Conservation (phyloP, 805 yeast species). For the Lipomyces yamanashiensis region DNA sequence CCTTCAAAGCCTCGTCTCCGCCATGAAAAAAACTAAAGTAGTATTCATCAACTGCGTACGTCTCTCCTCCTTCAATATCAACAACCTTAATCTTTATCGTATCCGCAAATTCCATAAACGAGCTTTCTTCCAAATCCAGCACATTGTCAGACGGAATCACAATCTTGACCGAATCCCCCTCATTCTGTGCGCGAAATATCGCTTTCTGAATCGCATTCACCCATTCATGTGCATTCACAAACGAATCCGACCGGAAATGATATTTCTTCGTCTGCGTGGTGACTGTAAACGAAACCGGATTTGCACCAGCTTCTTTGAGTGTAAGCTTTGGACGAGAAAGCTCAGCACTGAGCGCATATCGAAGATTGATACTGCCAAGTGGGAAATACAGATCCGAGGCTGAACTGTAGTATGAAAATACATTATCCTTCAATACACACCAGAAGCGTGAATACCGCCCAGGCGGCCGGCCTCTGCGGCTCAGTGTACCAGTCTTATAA, state of each 20-base stretch:
- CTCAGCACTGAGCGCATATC: constrained; percentile 65
- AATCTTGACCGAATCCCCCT: constrained; percentile 71
- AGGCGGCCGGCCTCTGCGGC: constrained; percentile 49
- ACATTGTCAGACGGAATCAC: constrained; percentile 76
- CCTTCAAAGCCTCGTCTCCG: constrained; percentile 50
- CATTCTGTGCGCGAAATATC: constrained; percentile 73
- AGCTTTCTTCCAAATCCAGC: constrained; percentile 60
- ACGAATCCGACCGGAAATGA: constrained; percentile 75
- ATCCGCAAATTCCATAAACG: constrained; percentile 60
- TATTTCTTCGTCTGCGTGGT: constrained; percentile 54
- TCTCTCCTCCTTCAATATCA: constrained; percentile 52
- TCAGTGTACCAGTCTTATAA: constrained; percentile 57
- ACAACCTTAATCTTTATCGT: constrained; percentile 65
- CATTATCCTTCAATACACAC: constrained; percentile 74
- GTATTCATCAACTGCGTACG: constrained; percentile 68
- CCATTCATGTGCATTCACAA: constrained; percentile 80
- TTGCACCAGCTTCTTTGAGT: constrained; percentile 34
- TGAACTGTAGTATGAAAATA: constrained; percentile 67
- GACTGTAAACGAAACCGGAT: constrained; percentile 59
- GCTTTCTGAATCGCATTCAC: constrained; percentile 71
- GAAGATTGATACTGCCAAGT: constrained; percentile 69
- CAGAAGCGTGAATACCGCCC: constrained; percentile 62
- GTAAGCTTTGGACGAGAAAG: constrained; percentile 44
- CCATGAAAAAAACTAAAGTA: constrained; percentile 67
- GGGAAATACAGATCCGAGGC: constrained; percentile 90